Evolutionary conservation across 192 early-diverging fungal species (phyloP), one percentile per base, ranked within the genome.

Genomic region (Coemansia sp.): DNA sequence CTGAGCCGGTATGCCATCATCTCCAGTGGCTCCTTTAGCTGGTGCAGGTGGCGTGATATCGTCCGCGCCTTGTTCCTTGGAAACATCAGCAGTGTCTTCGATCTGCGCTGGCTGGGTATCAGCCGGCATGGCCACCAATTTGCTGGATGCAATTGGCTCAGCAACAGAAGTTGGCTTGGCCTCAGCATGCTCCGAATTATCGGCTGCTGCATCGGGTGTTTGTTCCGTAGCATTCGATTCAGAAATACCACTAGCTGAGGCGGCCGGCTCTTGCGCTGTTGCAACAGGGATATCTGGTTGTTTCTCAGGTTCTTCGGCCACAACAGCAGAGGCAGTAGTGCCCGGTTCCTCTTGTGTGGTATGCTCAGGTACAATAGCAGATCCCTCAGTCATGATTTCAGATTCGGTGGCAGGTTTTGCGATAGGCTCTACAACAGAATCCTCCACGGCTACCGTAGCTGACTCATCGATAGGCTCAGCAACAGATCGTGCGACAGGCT

Each of bases 161-260:
- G 61, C 53, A 26, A 59, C 53, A n/a, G n/a, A n/a, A 26, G n/a
- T 59, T 30, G 59, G 45, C 43, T 58, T 58, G 40, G 39, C 59
- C 7, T 4, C 34, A 29, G 39, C 34, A 28, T 33, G 7, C 0
- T 34, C 26, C 9, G n/a, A 9, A 26, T n/a, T n/a, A n/a, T n/a
- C n/a, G n/a, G n/a, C n/a, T n/a, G n/a, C n/a, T n/a, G n/a, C n/a
- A n/a, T n/a, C n/a, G n/a, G n/a, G n/a, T n/a, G n/a, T n/a, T n/a
- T n/a, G n/a, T n/a, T n/a, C n/a, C n/a, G n/a, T n/a, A n/a, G n/a
- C n/a, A n/a, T n/a, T n/a, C n/a, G n/a, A n/a, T n/a, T n/a, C n/a
- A n/a, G n/a, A n/a, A n/a, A n/a, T n/a, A n/a, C n/a, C n/a, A n/a
- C n/a, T n/a, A n/a, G n/a, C n/a, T n/a, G n/a, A n/a, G n/a, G 23